phyloP scores from a whole-genome alignment of 768 basidiomycete genomes.

The Saitozyma podzolica region DNA sequence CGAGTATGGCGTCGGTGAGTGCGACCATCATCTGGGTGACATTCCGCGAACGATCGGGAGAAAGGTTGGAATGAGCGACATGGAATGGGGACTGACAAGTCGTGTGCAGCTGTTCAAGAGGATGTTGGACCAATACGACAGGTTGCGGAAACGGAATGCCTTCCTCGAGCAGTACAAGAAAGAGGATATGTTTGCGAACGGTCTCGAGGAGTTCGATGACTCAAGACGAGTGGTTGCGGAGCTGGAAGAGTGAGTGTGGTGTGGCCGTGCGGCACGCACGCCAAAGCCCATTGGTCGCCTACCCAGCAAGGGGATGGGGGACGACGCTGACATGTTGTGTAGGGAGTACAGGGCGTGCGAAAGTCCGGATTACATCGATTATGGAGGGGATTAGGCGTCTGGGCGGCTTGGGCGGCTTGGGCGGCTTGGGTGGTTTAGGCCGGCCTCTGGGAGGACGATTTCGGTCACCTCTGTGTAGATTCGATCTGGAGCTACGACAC shows the following conservation, averaged over 20 bases:
- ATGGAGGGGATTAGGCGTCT: constrained; percentile 30
- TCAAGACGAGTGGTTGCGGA: constrained; percentile 59
- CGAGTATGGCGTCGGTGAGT: constrained; percentile 91
- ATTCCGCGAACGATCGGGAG: not conserved
- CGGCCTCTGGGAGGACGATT: too few relatives aligned
- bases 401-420: too few relatives aligned
- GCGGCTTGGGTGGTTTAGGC: too few relatives aligned
- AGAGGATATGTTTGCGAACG: constrained; percentile 91
- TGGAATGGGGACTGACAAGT: not conserved
- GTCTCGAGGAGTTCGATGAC: constrained; percentile 93
- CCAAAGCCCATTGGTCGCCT: not conserved
- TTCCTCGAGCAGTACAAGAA: constrained; percentile 98
- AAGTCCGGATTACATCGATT: constrained; percentile 81
- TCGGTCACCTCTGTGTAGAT: too few relatives aligned
- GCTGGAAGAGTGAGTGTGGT: constrained; percentile 27
- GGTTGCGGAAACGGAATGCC: constrained; percentile 80
- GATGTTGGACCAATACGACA: constrained; percentile 93
- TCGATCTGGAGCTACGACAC: too few relatives aligned
- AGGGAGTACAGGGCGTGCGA: constrained; percentile 92
- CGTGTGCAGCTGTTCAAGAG: constrained; percentile 79
- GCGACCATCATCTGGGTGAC: not conserved
- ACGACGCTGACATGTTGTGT: not conserved
- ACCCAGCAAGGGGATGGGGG: not conserved
- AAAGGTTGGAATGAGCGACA: not conserved
- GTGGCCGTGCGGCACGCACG: too few relatives aligned